phyloP scores from a whole-genome alignment of 345 rosid species.

The Psidium friedrichsthalianum region DNA sequence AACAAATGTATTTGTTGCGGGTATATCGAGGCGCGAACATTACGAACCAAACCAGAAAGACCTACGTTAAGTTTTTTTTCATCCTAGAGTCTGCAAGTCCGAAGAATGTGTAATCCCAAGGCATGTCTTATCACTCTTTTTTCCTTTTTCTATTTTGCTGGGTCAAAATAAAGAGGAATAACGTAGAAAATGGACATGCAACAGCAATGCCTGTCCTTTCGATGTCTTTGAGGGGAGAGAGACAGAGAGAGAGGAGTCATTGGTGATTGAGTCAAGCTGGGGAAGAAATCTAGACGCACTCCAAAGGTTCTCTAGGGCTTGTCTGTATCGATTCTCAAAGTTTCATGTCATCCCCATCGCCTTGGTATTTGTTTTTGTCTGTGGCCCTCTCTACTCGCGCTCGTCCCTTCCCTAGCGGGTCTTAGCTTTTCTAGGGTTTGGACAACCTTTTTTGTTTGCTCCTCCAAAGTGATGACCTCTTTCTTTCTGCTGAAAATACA shows the following conservation, averaged over 20 bases:
- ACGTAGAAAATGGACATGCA: background rate
- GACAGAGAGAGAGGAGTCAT: background rate
- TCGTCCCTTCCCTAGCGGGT: background rate
- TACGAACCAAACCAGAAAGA: background rate
- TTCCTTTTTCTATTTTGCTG: background rate
- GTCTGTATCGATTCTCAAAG: background rate
- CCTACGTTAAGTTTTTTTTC: background rate
- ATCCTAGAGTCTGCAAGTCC: constrained; percentile 1
- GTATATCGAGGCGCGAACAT: background rate
- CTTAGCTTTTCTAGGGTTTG: background rate
- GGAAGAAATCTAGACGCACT: background rate
- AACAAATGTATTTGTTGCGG: background rate
- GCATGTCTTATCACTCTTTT: constrained; percentile 32
- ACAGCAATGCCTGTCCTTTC: constrained; percentile 17
- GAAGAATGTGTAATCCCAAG: constrained; percentile 32
- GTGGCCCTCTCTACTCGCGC: background rate
- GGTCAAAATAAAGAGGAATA: constrained; percentile 17
- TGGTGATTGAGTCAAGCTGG: background rate
- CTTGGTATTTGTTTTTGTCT: background rate
- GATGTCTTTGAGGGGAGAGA: background rate
- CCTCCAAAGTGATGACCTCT: background rate
- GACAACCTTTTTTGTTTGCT: background rate
- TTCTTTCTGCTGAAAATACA: background rate
- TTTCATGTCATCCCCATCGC: background rate
- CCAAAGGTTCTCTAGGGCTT: background rate